Evolutionary conservation across 1,284 basidiomycete species (phyloP).

Genomic region (Fomitopsis betulina): DNA sequence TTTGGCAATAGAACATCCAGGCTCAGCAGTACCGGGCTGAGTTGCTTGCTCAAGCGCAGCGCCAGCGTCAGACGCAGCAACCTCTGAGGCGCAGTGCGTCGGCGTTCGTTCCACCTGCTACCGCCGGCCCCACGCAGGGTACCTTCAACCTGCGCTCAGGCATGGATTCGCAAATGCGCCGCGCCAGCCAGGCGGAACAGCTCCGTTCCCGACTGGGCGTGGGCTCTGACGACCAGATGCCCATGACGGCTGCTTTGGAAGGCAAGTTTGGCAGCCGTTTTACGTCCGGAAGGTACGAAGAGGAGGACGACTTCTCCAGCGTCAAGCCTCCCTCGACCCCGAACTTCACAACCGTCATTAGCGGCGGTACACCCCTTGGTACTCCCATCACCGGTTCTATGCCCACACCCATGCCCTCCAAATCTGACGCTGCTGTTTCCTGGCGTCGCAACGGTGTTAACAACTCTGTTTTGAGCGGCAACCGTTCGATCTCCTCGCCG

Average conservation of each 20-base stretch:
- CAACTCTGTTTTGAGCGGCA: conserved; percentile 64
- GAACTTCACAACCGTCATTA: conserved; percentile 61
- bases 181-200: conserved; percentile 61
- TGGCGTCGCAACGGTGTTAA: conserved; percentile 72
- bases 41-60: conserved; percentile 37
- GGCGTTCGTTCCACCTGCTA: conserved; percentile 53
- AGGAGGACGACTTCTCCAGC: conserved; percentile 35
- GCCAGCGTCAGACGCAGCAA: conserved; percentile 18
- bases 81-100: conserved; percentile 13
- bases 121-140: conserved; percentile 60
- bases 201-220: conserved; percentile 54
- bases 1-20: conserved; percentile 37
- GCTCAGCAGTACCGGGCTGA: conserved; percentile 59
- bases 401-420: conserved; percentile 44
- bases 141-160: conserved; percentile 58
- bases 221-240: conserved; percentile 50
- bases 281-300: conserved; percentile 35
- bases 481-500: conserved; percentile 58
- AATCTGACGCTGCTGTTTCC: conserved; percentile 69
- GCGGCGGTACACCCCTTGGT: conserved; percentile 66
- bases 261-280: conserved; percentile 71
- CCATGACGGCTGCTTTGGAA: conserved; percentile 75
- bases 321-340: conserved; percentile 46
- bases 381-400: conserved; percentile 37
- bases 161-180: conserved; percentile 52